Evolutionary conservation across 345 rosid genomes (phyloP), one percentile per base, ranked within the genome.

Genomic region (Bruguiera gymnorhiza): DNA sequence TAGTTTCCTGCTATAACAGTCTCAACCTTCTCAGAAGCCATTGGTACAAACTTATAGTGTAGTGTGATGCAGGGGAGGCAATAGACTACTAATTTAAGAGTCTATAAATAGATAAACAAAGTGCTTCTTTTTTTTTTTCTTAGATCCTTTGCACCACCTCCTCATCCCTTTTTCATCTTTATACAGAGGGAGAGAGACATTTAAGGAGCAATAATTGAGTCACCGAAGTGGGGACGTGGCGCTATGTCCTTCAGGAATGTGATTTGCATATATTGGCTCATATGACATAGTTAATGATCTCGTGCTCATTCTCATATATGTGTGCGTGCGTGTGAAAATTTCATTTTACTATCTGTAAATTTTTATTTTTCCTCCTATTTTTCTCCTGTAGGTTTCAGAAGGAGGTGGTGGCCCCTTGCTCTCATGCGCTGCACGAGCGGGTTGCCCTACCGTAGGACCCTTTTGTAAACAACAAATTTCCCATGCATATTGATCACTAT

Each of bases 1-100:
- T 94, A 94, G 76, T 87, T 94, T 30, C 98, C 98, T 1, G 97
- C 98, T 15, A 91, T 70, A 4, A 91, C 87, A 63, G 98, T 91
- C 81, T 94, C 97, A 50, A 94, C 89, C 80, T 94, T 94, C 96
- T 94, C 97, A 8, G 96, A 87, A 78, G 97, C 92, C 98, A 94
- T 91, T 71, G 74, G 66, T 72, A 13, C 36, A 51, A 52, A 50
- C 58, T 59, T 18, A 26, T 50, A 6, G 11, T 52, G 0, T 65
- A 4, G 34, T 58, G 63, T 9, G 57, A 18, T 48, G 63, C 8
- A 64, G 73, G 64, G 62, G 83, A 66, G 70, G 73, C 70, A 64
- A 48, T 59, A 81, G 62, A 78, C 56, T 63, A 27, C 29, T 55
- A 73, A 62, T 69, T 64, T 9, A 11, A n/a, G 67, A 65, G 76